Base-by-base conservation (phyloP, 805 yeast genomes). In the Candida gorgasii region DNA sequence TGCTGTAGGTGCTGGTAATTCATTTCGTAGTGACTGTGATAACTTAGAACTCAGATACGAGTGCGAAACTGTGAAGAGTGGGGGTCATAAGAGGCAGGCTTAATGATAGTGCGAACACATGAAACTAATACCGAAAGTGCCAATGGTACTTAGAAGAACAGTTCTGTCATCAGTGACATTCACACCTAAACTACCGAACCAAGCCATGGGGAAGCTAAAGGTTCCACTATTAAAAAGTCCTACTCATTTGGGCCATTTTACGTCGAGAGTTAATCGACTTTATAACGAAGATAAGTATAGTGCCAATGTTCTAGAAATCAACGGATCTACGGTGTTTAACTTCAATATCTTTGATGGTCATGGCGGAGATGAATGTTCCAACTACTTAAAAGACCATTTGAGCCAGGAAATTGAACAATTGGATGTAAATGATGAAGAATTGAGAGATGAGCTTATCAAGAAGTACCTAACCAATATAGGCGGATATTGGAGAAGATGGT, bases 261-360 rank as follows among this genome's bases (percentile, higher is more conserved):
- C 89, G 0, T 80, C 86, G 36, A 72, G 99, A 39, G 85, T 87
- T 45, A 88, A 82, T 58, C 71, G 98, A 44, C 51, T 75, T 27
- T 76, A 76, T 54, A 93, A 92, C 61, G 98, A 92, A 61, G 99
- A 92, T 64, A 69, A 79, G 34, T 85, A 78, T 61, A 76, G 79
- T 39, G 87, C 89, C 15, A 78, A 78, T 19, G 78, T 87, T 39
- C 54, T 88, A 28, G 63, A 69, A 16, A 27, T 67, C 8, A 42
- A 51, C 11, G 54, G 46, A 4, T 22, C 42, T 19, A 47, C 51
- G 9, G 53, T 66, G 14, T 86, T 92, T 65, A 80, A 79, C 50
- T 82, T 87, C 54, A 79, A 80, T 35, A 75, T 93, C 1, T 89
- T 86, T 61, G 99, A 93, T 64, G 99, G 99, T 8, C 99, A 93